A percentile compares a stretch with the other conserved stretches of the same genome.
Evolutionary conservation across 164 flowering plant species (phyloP).

Genomic region (Buxus sempervirens): DNA sequence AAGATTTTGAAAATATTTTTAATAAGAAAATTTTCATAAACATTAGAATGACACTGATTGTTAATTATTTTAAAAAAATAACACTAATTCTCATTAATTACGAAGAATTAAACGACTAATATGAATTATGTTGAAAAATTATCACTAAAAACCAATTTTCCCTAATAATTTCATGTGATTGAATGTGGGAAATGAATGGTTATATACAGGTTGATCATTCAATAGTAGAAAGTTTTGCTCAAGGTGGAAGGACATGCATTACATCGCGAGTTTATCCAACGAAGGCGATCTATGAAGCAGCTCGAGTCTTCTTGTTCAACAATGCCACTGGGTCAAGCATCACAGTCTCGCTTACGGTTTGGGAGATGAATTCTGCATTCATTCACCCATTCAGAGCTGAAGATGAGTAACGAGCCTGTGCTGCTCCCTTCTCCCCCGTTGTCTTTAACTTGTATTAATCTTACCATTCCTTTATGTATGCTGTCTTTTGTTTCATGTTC

Average conservation of each 20-base stretch:
- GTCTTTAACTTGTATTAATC: no score
- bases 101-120: no score
- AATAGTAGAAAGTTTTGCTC: slow-evolving; percentile 79
- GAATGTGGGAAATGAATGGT: neutral
- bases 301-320: slow-evolving; percentile 67
- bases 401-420: neutral
- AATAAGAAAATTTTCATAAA: no score
- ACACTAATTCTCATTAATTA: no score
- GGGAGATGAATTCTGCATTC: slow-evolving; percentile 65
- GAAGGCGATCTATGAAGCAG: slow-evolving; percentile 53
- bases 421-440: no score
- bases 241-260: slow-evolving; percentile 76
- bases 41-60: no score
- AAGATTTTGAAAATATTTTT: no score
- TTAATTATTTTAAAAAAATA: no score
- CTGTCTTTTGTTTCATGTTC: no score
- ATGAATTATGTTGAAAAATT: no score
- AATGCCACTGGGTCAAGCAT: slow-evolving; percentile 61
- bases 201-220: slow-evolving; percentile 65
- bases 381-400: slow-evolving; percentile 43
- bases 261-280: slow-evolving; percentile 86
- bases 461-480: neutral
- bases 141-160: no score
- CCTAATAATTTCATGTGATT: neutral
- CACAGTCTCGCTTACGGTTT: slow-evolving; percentile 59